Evolutionary conservation across 768 basidiomycete species (phyloP).

Genomic region (Cytidiella melzeri): DNA sequence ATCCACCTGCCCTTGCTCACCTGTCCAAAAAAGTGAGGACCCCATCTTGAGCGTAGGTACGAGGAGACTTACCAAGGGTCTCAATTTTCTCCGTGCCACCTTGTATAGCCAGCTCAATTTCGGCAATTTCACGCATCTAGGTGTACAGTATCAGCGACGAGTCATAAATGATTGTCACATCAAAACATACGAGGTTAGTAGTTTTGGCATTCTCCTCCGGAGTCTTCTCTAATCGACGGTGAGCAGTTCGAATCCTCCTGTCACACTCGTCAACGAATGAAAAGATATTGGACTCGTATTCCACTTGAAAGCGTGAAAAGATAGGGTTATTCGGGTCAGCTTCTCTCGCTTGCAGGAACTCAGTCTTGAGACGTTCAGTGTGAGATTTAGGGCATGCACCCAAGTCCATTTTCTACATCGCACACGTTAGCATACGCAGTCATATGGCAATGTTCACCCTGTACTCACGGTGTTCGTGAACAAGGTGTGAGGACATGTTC

Average conservation of each 20-base stretch:
- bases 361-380: constrained; percentile 87
- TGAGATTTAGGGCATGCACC: constrained; percentile 97
- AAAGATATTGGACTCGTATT: constrained; percentile 94
- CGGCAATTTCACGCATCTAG: constrained; percentile 98
- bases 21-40: constrained; percentile 32
- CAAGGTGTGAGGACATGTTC: constrained; percentile 95
- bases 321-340: constrained; percentile 73
- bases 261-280: constrained; percentile 98
- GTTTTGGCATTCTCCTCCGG: constrained; percentile 99
- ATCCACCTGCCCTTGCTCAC: constrained; percentile 98
- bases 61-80: constrained; percentile 58
- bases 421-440: not conserved
- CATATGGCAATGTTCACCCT: not conserved
- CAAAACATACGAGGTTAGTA: constrained; percentile 72
- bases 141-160: not conserved
- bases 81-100: constrained; percentile 99
- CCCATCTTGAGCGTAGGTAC: constrained; percentile 7
- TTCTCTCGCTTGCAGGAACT: constrained; percentile 77
- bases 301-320: constrained; percentile 84
- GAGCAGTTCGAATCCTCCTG: constrained; percentile 88
- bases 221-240: constrained; percentile 95
- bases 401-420: constrained; percentile 93
- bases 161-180: not conserved
- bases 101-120: constrained; percentile 98
- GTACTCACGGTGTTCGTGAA: constrained; percentile 93